Percentiles rank a stretch among this genome's conserved stretches.
These are phyloP conservation scores for Debaryomyces tyrocola DNA, from an alignment of 805 yeast species.

Conservation along the genomic window DNA sequence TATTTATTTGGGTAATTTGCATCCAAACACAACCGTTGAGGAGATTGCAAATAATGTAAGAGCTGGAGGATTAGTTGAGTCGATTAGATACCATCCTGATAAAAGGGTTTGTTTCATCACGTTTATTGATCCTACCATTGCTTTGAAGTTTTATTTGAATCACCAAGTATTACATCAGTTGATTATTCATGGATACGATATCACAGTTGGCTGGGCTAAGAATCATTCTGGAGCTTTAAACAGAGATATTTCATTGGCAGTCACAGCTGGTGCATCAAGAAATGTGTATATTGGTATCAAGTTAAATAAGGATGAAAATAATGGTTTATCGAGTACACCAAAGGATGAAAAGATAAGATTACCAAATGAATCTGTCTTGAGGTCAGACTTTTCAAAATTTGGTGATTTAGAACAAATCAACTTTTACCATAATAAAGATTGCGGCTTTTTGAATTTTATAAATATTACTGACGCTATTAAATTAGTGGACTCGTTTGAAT, in stretches of 20 bases:
- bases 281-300: conserved; percentile 71
- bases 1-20: conserved; percentile 66
- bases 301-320: conserved; percentile 18
- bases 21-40: conserved; percentile 62
- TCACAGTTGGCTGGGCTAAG: conserved; percentile 72
- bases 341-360: conserved; percentile 15
- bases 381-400: conserved; percentile 60
- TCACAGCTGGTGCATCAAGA: conserved; percentile 73
- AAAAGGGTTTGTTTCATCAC: conserved; percentile 68
- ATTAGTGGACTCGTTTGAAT: conserved; percentile 59
- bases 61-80: conserved; percentile 71
- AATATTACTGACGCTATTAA: conserved; percentile 63
- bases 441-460: conserved; percentile 74
- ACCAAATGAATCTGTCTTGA: conserved; percentile 47
- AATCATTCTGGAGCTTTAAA: conserved; percentile 64
- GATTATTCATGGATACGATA: conserved; percentile 57
- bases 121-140: conserved; percentile 62
- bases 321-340: conserved; percentile 7
- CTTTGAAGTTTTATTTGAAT: conserved; percentile 64
- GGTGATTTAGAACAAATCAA: conserved; percentile 80
- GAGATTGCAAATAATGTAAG: conserved; percentile 75
- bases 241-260: conserved; percentile 57
- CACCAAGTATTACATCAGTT: conserved; percentile 58
- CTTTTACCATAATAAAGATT: conserved; percentile 63
- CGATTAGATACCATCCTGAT: conserved; percentile 50